Evolutionary conservation across 2,329 filamentous ascomycete genomes (phyloP), one percentile per base, ranked within the genome.

Genomic region (Colletotrichum cereale): DNA sequence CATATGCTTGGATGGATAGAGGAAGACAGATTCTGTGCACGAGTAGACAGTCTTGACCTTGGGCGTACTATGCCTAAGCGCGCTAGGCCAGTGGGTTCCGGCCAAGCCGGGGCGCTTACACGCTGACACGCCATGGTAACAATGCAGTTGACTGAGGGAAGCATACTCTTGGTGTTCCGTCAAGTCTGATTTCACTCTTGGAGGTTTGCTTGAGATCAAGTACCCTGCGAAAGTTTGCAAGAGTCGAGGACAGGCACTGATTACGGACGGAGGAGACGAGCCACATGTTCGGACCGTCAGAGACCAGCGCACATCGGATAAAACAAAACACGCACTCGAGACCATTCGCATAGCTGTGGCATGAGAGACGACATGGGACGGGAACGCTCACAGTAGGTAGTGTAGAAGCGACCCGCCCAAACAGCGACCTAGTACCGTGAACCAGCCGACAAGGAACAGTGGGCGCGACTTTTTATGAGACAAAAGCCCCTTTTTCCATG

Each of bases 201-300:
- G 31, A 36, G 16, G 52, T 11, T 8, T 29, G 38, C 14, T 31
- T 36, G 18, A 34, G 26, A 38, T 29, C 34, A 24, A 52, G 26
- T 5, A 36, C 3, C 14, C 29, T 12, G 10, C 12, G 26, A 58
- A 42, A 62, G 40, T 50, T 36, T 29, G 38, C 7, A 34, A 48
- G 16, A 26, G 16, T 2, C 14, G n/a, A 36, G 31, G n/a, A 62
- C 24, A 50, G 14, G 58, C 26, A 50, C n/a, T n/a, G 29, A 44
- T 47, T n/a, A 52, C 40, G 29, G 16, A 60, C 38, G 47, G 62
- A 47, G 40, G 16, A 48, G 44, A 21, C 53, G 18, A 50, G 44
- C 60, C 34, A 61, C 44, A 52, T 66, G 67, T 66, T 69, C 67
- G 67, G 67, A 69, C 53, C 67, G 47, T 50, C 44, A 61, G 44